A percentile compares a stretch with the other conserved stretches of the same genome.
These are phyloP conservation scores for Oryza punctata DNA, from an alignment of 176 grass and related monocot species.

Conservation along the genomic window DNA sequence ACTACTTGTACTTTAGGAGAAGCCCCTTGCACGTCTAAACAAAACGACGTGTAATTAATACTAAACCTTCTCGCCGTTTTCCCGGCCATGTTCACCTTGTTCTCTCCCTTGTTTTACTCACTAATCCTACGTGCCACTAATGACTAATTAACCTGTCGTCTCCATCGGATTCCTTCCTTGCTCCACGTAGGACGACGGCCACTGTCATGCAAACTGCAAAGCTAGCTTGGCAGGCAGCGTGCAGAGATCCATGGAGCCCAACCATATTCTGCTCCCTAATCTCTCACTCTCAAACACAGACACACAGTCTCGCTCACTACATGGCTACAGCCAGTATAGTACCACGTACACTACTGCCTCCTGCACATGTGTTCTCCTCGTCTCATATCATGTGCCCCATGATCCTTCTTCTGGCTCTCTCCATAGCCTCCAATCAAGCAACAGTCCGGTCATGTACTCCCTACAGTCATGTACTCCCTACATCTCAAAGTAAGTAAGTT, in stretches of 20 bases:
- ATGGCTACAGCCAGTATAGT: background rate
- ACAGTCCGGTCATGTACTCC: background rate
- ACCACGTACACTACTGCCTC: background rate
- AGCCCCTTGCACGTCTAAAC: background rate
- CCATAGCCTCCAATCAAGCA: background rate
- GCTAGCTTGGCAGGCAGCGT: background rate
- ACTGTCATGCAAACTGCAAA: background rate
- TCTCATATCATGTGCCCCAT: background rate
- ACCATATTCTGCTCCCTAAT: conserved; percentile 16
- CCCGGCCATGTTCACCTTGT: conserved; percentile 23
- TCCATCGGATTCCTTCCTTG: conserved; percentile 49
- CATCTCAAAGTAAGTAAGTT: too few species aligned
- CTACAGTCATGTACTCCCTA: too few species aligned
- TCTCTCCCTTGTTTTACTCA: background rate
- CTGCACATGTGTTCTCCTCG: background rate
- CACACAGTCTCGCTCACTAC: background rate
- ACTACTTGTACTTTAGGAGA: background rate
- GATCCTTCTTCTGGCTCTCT: background rate
- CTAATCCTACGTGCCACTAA: background rate
- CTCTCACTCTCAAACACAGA: background rate
- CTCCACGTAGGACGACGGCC: conserved; percentile 13
- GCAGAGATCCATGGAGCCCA: conserved; percentile 32
- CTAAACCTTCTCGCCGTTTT: background rate
- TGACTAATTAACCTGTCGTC: background rate
- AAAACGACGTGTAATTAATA: background rate